Conservation (phyloP, 2,329 filamentous ascomycete genomes). For the Chaetomium olivaceum region DNA sequence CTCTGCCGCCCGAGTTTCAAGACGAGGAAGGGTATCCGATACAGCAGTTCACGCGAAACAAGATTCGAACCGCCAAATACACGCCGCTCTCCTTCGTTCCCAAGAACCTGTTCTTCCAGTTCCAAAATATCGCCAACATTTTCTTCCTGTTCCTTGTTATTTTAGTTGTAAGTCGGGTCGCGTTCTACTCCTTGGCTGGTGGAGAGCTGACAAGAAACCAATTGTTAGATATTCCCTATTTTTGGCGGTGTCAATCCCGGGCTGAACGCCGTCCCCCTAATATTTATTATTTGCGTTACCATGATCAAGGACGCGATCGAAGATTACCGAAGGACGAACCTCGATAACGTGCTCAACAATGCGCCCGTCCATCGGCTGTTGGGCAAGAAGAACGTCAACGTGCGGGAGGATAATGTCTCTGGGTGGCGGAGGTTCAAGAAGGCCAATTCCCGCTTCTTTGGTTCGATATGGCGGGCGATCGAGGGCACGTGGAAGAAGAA, state of each 20-base stretch:
- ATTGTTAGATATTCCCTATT: slow-evolving; percentile 82
- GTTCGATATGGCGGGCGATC: slow-evolving; percentile 53
- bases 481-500: slow-evolving; percentile 51
- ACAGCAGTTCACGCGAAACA: slow-evolving; percentile 79
- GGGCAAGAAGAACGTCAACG: slow-evolving; percentile 92
- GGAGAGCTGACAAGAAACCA: slow-evolving; percentile 32
- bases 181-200: background rate
- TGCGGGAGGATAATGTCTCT: slow-evolving; percentile 81
- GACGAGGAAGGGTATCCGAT: slow-evolving; percentile 79
- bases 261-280: slow-evolving; percentile 85
- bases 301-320: slow-evolving; percentile 94
- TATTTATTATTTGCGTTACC: slow-evolving; percentile 86
- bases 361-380: slow-evolving; percentile 87
- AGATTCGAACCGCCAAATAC: slow-evolving; percentile 97
- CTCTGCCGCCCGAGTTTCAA: slow-evolving; percentile 70
- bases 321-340: slow-evolving; percentile 86
- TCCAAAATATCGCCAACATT: slow-evolving; percentile 97
- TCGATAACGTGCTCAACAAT: slow-evolving; percentile 95
- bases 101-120: slow-evolving; percentile 97
- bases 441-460: slow-evolving; percentile 65
- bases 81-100: slow-evolving; percentile 92
- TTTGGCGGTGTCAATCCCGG: slow-evolving; percentile 91
- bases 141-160: slow-evolving; percentile 98
- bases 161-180: slow-evolving; percentile 69
- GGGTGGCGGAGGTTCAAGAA: slow-evolving; percentile 90